Evolutionary conservation across 352 stramenopile species (phyloP), one percentile per base, ranked within the genome.

Genomic region (Blastocystis sp.): DNA sequence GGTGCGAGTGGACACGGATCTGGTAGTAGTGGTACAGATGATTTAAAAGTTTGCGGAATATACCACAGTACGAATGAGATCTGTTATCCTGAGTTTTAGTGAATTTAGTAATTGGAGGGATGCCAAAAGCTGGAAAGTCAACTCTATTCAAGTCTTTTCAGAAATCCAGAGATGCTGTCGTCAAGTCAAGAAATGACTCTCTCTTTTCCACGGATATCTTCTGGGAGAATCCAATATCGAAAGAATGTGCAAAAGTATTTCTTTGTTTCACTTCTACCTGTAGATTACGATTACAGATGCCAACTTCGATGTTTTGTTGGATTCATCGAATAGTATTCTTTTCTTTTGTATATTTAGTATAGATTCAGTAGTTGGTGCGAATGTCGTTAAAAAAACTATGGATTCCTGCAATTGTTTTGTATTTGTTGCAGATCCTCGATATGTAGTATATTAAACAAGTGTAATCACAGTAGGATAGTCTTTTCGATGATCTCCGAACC

Each of bases 371-470:
- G 27, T 49, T 12, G 46, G 59, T 16, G 69, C 1, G 14, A 58
- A 0, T n/a, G 69, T 63, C 16, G 12, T 54, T 16, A 19, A 63
- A 54, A 42, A 63, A n/a, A 24, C 43, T 49, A 27, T 63, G 4
- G 61, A 39, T 27, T 35, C n/a, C 11, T 80, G 69, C 24, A 39
- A 51, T 21, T 80, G 69, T 63, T 80, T 59, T 54, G 42, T 80
- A 21, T 80, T 80, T 39, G 32, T 58, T 14, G 69, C 42, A 42
- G 43, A 80, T 80, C 69, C 69, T 6, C 42, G 69, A 19, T 4
- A 3, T 12, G 69, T 80, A 63, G 6, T 16, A 24, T 59, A 27
- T 59, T 35, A 16, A 29, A 39, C 46, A 0, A 5, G 21, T 9
- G 24, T 27, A 24, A 39, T 4, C 39, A 24, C 24, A 5, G 21